These are phyloP conservation scores for Colletotrichum sp. DNA, from an alignment of 2,329 filamentous ascomycete genomes.

Conservation along the genomic window DNA sequence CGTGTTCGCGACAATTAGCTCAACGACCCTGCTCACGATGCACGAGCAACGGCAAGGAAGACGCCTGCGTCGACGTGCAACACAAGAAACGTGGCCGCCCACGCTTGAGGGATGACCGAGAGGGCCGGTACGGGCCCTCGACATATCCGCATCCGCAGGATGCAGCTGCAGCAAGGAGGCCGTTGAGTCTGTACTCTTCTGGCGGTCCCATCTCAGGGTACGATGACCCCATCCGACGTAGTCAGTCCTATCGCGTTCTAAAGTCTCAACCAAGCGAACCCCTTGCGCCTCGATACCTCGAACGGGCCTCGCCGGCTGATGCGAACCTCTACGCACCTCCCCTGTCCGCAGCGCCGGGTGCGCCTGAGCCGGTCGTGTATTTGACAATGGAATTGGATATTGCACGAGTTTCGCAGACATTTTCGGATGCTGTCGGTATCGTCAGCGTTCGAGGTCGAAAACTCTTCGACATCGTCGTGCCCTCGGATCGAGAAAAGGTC, in stretches of 20 bases:
- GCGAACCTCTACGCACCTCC: conserved; percentile 54
- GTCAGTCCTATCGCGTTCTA: conserved; percentile 56
- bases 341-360: conserved; percentile 43
- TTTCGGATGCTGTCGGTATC: conserved; percentile 60
- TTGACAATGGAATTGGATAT: conserved; percentile 65
- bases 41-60: conserved; percentile 78
- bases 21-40: conserved; percentile 82
- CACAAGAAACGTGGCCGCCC: conserved; percentile 86
- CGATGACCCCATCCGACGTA: conserved; percentile 51
- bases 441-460: conserved; percentile 52
- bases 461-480: conserved; percentile 59
- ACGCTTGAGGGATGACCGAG: conserved; percentile 75
- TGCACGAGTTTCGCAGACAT: conserved; percentile 59
- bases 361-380: conserved; percentile 61
- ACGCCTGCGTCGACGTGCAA: conserved; percentile 81
- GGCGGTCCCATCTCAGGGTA: conserved; percentile 49
- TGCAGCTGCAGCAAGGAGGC: conserved; percentile 43
- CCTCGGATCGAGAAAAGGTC: conserved; percentile 58
- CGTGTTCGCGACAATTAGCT: conserved; percentile 46
- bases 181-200: conserved; percentile 56
- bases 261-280: conserved; percentile 59
- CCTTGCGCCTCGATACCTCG: conserved; percentile 53
- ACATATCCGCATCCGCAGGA: conserved; percentile 53
- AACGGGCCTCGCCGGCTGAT: conserved; percentile 54
- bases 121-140: conserved; percentile 60